phyloP scores from a whole-genome alignment of 1,284 basidiomycete genomes.

The Puccinia coronata region DNA sequence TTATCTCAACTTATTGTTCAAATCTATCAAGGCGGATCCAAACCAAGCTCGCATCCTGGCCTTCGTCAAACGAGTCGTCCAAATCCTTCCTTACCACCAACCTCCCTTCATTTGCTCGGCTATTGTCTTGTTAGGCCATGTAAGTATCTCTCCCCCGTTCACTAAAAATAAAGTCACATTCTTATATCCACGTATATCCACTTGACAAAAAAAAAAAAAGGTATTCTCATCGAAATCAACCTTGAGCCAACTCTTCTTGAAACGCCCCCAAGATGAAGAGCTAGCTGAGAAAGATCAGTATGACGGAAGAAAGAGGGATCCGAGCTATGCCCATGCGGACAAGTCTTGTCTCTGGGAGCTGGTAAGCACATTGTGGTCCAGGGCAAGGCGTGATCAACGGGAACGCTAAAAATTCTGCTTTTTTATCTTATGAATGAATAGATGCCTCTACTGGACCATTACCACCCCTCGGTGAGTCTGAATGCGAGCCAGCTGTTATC shows the following conservation, averaged over 20 bases:
- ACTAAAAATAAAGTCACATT: not conserved
- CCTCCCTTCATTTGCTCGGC: constrained; percentile 89
- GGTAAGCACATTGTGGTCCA: constrained; percentile 62
- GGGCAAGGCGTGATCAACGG: not conserved
- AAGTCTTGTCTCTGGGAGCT: constrained; percentile 85
- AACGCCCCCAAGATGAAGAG: constrained; percentile 22
- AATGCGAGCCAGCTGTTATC: constrained; percentile 79
- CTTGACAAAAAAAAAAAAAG: constrained; percentile 9
- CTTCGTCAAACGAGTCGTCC: constrained; percentile 81
- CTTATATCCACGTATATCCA: not conserved
- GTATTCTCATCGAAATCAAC: not conserved
- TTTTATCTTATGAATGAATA: constrained; percentile 56
- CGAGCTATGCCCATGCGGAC: constrained; percentile 80
- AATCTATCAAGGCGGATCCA: constrained; percentile 79
- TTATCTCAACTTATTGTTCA: constrained; percentile 95
- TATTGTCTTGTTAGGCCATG: constrained; percentile 66
- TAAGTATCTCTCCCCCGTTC: constrained; percentile 53
- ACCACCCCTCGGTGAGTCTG: constrained; percentile 85
- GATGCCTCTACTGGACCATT: constrained; percentile 79
- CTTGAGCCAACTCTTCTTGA: not conserved
- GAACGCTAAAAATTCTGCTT: constrained; percentile 15
- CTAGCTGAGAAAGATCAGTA: constrained; percentile 61
- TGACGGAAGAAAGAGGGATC: constrained; percentile 87
- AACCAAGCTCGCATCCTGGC: constrained; percentile 72
- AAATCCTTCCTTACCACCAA: constrained; percentile 75